phyloP scores from a whole-genome alignment of 2,329 filamentous ascomycete genomes.

The Basipetospora sp. region DNA sequence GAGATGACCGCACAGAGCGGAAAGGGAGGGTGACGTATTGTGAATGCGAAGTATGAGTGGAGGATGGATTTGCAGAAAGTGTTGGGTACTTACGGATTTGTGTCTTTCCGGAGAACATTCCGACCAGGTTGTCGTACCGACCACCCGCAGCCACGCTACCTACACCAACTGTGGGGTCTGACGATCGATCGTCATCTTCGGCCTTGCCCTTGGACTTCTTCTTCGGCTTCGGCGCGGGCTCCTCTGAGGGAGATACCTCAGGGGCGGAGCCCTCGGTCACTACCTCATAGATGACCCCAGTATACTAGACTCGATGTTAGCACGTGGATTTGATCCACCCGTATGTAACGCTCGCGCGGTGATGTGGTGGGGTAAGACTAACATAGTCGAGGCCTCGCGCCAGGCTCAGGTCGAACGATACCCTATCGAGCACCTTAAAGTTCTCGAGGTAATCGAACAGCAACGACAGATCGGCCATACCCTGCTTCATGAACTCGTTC shows the following conservation, averaged over 20 bases:
- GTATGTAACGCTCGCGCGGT: too few species aligned
- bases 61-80: too few species aligned
- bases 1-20: too few species aligned
- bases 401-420: slow-evolving; percentile 81
- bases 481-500: slow-evolving; percentile 63
- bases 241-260: slow-evolving; percentile 22
- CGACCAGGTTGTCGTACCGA: slow-evolving; percentile 82
- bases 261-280: slow-evolving; percentile 65
- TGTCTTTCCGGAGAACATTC: slow-evolving; percentile 77
- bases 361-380: neutral
- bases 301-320: slow-evolving; percentile 59
- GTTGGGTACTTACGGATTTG: slow-evolving; percentile 44
- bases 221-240: slow-evolving; percentile 25
- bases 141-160: slow-evolving; percentile 82
- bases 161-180: slow-evolving; percentile 68
- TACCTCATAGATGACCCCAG: slow-evolving; percentile 79
- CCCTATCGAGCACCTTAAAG: slow-evolving; percentile 54
- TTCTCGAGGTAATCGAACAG: slow-evolving; percentile 72
- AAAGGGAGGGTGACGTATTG: too few species aligned
- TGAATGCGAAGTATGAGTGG: too few species aligned
- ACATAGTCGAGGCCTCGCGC: slow-evolving; percentile 65
- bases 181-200: slow-evolving; percentile 51
- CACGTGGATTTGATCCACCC: too few species aligned
- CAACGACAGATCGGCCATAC: slow-evolving; percentile 65
- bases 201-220: slow-evolving; percentile 29